Base-by-base conservation (phyloP, 1,284 basidiomycete genomes). In the Pyrrhoderma noxium region DNA sequence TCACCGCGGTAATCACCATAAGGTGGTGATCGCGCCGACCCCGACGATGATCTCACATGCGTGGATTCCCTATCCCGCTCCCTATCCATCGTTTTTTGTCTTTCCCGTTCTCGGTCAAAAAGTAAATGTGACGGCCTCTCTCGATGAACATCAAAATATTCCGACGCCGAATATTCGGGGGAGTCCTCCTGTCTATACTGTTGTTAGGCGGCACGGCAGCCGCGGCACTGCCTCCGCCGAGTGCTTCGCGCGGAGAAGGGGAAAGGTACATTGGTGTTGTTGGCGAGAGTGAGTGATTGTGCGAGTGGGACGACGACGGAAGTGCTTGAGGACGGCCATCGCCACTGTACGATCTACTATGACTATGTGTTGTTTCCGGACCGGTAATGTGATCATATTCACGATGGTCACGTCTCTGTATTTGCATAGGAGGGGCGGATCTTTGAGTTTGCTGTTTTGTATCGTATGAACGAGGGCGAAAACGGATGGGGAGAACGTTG, bases 31-130 rank as follows among this genome's bases (percentile, higher is more conserved):
- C 45, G 45, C 27, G 37, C 25, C 38, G 51, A 51, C 36, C 49
- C 42, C 14, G 49, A 45, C 34, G 41, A 21, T 1, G 49, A 51
- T 13, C 41, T 40, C 13, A 41, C 23, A 11, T 11, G 27, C 27
- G 11, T 31, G 27, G 5, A 31, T 5, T 18, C 51, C 16, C 37
- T 53, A 34, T 61, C 54, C 58, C 60, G 13, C 56, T 50, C 45
- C 58, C 64, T 31, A 31, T 31, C 27, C 27, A 31, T 31, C 11
- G 27, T 11, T 31, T 11, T 31, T 11, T 31, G 27, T 31, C 27
- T 5, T 11, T 31, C 27, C 11, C 27, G 27, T 5, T 31, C 27
- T 31, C 27, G 27, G 11, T 31, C 27, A 31, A 31, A 11, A 31
- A 31, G 27, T 31, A 31, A 31, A 31, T 31, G 27, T n/a, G n/a